Base-by-base conservation (phyloP, 129 eudicot species). In the Helianthus annuus region DNA sequence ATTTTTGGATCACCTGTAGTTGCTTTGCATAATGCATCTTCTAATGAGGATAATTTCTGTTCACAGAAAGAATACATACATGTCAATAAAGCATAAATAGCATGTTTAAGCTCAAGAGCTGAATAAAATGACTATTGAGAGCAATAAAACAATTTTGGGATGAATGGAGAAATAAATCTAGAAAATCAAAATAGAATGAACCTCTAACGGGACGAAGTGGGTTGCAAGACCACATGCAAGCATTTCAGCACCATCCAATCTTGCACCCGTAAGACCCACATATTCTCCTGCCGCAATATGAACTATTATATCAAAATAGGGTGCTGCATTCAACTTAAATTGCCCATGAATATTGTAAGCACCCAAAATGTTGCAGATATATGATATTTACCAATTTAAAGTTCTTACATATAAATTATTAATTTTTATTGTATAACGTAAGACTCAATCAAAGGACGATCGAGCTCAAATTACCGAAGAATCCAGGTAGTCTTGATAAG, bases 191-290 rank as follows among this genome's bases (percentile, higher is more conserved):
- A 4, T 11, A 3, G 22, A 22, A 6, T 19, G 52, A 77, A 90
- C 98, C 89, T 75, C 84, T 61, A 89, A 79, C 3, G 84, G 86
- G 49, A 94, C 97, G 79, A 83, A 90, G 75, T 94, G 97, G 74
- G 98, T 94, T 19, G 22, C 22, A 19, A 19, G 22, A 51, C 98
- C 96, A 51, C 96, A 94, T 14, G 96, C 93, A 90, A 19, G 22
- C 22, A 19, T 19, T 19, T 19, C 22, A 19, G 22, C 22, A 19
- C 22, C 22, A 19, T 19, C 97, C 76, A 94, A 76, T 83, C 98
- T 80, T 48, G 93, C 86, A 69, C 97, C 97, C 11, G 98, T 84
- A 58, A 94, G 89, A 63, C 96, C 97, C 54, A 83, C 86, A 77
- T 90, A 94, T 74, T 90, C 98, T 40, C 98, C 98, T 94, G 85